Percentiles rank a stretch among this genome's conserved stretches.
Evolutionary conservation across 2,329 filamentous ascomycete species (phyloP).

Genomic region (Colletotrichum endophyticum): DNA sequence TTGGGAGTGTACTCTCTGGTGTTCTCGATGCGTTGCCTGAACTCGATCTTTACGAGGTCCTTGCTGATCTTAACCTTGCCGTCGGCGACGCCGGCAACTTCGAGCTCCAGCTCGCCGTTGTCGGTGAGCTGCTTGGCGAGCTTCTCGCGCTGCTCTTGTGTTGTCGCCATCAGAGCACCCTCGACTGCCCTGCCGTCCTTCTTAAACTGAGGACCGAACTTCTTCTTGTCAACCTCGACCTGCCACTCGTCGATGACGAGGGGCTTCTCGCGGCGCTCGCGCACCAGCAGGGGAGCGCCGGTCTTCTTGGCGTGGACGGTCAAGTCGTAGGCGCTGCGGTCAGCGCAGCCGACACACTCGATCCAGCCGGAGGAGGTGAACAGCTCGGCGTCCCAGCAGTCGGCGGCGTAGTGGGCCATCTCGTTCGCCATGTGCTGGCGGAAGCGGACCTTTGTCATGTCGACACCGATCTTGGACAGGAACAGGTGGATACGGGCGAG

Average conservation of each 20-base stretch:
- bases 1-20: slow-evolving; percentile 92
- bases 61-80: slow-evolving; percentile 81
- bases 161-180: slow-evolving; percentile 74
- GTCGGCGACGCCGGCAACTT: slow-evolving; percentile 69
- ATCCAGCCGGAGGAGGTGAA: slow-evolving; percentile 95
- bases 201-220: slow-evolving; percentile 94
- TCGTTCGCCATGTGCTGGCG: slow-evolving; percentile 89
- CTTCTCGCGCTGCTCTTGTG: slow-evolving; percentile 82
- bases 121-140: slow-evolving; percentile 76
- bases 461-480: slow-evolving; percentile 85
- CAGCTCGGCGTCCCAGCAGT: slow-evolving; percentile 98
- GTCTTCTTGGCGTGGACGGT: slow-evolving; percentile 94
- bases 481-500: slow-evolving; percentile 92
- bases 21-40: slow-evolving; percentile 81
- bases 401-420: slow-evolving; percentile 88
- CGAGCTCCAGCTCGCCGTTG: slow-evolving; percentile 76
- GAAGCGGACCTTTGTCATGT: slow-evolving; percentile 89
- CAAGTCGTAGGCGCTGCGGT: slow-evolving; percentile 93
- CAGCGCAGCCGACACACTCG: slow-evolving; percentile 96
- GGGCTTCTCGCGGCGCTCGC: slow-evolving; percentile 80
- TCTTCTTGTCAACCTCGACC: slow-evolving; percentile 90
- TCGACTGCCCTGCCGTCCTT: slow-evolving; percentile 90
- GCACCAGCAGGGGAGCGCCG: slow-evolving; percentile 82
- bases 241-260: slow-evolving; percentile 85
- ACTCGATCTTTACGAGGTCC: slow-evolving; percentile 84